phyloP scores from a whole-genome alignment of 1,284 basidiomycete genomes.

The Taiwanofungus camphoratus region DNA sequence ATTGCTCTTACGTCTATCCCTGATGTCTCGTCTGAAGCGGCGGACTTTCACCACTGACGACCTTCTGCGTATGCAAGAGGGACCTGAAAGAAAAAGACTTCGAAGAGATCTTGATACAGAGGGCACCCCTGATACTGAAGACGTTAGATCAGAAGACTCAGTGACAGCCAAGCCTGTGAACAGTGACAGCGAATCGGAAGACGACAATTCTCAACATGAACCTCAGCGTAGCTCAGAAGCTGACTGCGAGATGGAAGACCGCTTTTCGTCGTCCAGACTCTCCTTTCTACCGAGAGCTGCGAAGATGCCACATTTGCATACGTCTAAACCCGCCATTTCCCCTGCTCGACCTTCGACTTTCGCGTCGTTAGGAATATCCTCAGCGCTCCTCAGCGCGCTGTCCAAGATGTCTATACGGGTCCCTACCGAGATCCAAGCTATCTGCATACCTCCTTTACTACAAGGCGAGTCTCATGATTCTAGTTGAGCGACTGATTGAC shows the following conservation, averaged over 20 bases:
- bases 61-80: conserved; percentile 33
- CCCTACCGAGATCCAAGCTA: conserved; percentile 88
- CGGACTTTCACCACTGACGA: conserved; percentile 30
- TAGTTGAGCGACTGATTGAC: conserved; percentile 12
- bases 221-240: not conserved
- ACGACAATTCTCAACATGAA: no score
- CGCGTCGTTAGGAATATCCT: conserved; percentile 68
- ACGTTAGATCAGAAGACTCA: no score
- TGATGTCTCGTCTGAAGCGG: conserved; percentile 27
- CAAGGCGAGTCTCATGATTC: conserved; percentile 45
- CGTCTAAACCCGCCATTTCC: conserved; percentile 10
- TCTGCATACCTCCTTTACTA: conserved; percentile 86
- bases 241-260: not conserved
- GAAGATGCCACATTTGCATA: conserved; percentile 3
- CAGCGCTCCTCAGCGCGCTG: conserved; percentile 66
- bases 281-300: conserved; percentile 15
- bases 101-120: conserved; percentile 13
- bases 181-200: no score
- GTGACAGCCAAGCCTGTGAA: no score
- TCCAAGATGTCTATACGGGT: conserved; percentile 78
- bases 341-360: conserved; percentile 50
- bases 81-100: conserved; percentile 24
- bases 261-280: not conserved
- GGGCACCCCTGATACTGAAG: conserved; percentile 12
- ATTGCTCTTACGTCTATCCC: not conserved